Conservation (phyloP, 2,329 filamentous ascomycete species). For the Aspergillus brunneoviolaceus region DNA sequence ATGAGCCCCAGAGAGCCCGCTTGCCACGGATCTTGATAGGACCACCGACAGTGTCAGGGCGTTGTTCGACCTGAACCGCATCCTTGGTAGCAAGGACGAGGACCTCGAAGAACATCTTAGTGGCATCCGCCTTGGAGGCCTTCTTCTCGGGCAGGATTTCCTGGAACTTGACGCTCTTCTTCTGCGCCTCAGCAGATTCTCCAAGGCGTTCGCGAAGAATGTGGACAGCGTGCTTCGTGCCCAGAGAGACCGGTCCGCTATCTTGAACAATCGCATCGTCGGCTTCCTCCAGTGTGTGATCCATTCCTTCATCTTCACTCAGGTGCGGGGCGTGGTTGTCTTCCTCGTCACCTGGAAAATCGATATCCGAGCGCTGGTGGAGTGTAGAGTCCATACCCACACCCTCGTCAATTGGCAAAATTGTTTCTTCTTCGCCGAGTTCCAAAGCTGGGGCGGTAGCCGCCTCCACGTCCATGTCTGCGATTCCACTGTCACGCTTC, state of each 20-base stretch:
- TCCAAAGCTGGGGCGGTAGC: conserved; percentile 62
- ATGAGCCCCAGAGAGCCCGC: conserved; percentile 92
- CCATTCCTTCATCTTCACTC: conserved; percentile 49
- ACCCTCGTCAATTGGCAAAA: conserved; percentile 49
- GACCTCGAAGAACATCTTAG: conserved; percentile 99
- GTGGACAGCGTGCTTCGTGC: conserved; percentile 94
- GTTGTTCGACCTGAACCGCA: conserved; percentile 93
- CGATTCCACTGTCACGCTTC: conserved; percentile 86
- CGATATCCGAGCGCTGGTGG: conserved; percentile 59
- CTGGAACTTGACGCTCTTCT: conserved; percentile 83
- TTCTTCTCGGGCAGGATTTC: conserved; percentile 79
- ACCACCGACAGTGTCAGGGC: conserved; percentile 68
- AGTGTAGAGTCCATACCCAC: conserved; percentile 51
- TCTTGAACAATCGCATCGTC: conserved; percentile 85
- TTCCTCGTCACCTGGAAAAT: conserved; percentile 64
- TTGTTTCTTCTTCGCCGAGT: conserved; percentile 65
- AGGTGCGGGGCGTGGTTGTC: conserved; percentile 39
- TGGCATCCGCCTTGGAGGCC: conserved; percentile 85
- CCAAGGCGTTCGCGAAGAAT: conserved; percentile 88
- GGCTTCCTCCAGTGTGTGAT: conserved; percentile 60
- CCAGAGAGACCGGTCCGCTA: conserved; percentile 80
- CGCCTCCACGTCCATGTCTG: conserved; percentile 71
- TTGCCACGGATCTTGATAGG: conserved; percentile 84
- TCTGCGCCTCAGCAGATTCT: conserved; percentile 63
- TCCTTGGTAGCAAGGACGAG: conserved; percentile 96